Base-by-base conservation (phyloP, 2,329 filamentous ascomycete genomes). In the Trichoderma semiorbis region DNA sequence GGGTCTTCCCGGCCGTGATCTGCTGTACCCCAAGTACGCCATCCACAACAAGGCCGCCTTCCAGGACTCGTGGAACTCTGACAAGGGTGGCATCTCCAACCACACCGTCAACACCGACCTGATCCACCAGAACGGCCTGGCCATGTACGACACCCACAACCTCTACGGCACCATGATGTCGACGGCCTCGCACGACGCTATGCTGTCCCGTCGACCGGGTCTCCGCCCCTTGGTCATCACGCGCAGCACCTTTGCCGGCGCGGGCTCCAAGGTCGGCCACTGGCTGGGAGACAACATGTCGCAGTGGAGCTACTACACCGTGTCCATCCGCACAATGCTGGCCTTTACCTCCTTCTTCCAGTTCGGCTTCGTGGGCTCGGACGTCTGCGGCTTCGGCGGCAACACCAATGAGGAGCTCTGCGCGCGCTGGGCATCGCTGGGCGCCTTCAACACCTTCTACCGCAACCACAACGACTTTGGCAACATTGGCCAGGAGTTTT, bases 181-280 rank as follows among this genome's bases (percentile, higher is more conserved):
- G 71, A 92, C 92, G 72, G 92, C 92, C 11, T 96, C 93, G 0
- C 93, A 94, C 78, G 83, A 91, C 61, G 92, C 89, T 71, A 87
- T 96, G 36, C 83, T 91, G 3, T 79, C 84, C 2, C 84, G 93
- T 21, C 88, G 89, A 72, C 89, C 91, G 0, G 85, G 83, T 16
- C 92, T 92, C 79, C 89, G 94, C 0, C 94, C 94, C 0, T 93
- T 97, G 81, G 92, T 97, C 78, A 94, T 97, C 76, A 92, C 92
- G 0, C 90, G 94, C 18, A 93, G 91, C 50, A 96, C 93, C 1
- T 96, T 95, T 77, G 87, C 92, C 11, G 93, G 93, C 3, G 89
- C 89, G 0, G 93, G 94, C 1, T 89, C 89, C 78, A 92, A 88
- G 83, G 91, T 92, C 1, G 93, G 92, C 1, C 93, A 96, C 80